Conservation (phyloP, 2,329 filamentous ascomycete genomes). For the Colletotrichum tabaci region DNA sequence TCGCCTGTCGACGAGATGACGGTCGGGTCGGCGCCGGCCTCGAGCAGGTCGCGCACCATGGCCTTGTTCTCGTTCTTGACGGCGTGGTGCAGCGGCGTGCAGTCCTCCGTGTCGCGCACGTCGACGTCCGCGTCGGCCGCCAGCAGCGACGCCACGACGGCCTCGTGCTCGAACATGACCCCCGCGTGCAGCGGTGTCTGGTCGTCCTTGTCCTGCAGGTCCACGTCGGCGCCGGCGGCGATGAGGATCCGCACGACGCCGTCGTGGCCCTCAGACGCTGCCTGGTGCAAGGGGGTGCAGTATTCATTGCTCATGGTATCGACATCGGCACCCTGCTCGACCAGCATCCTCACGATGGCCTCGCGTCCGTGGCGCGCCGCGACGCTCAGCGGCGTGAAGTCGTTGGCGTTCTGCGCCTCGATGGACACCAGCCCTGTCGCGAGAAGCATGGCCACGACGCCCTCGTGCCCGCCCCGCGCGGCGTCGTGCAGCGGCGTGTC, state of each 20-base stretch:
- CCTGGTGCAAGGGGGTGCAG: slow-evolving; percentile 43
- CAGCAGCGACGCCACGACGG: slow-evolving; percentile 37
- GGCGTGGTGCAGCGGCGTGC: slow-evolving; percentile 43
- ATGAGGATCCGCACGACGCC: slow-evolving; percentile 39
- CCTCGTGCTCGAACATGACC: slow-evolving; percentile 44
- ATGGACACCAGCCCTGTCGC: slow-evolving; percentile 40
- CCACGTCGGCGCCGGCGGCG: slow-evolving; percentile 43
- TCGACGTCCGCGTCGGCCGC: slow-evolving; percentile 40
- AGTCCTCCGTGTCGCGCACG: slow-evolving; percentile 41
- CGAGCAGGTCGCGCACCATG: slow-evolving; percentile 41
- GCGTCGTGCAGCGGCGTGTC: slow-evolving; percentile 43
- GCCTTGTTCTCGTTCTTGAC: slow-evolving; percentile 42
- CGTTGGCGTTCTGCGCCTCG: slow-evolving; percentile 41
- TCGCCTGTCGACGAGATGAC: slow-evolving; percentile 41
- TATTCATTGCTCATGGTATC: slow-evolving; percentile 41
- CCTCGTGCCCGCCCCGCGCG: slow-evolving; percentile 37
- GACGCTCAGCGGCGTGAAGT: slow-evolving; percentile 42
- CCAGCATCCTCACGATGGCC: slow-evolving; percentile 41
- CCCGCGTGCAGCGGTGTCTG: slow-evolving; percentile 43
- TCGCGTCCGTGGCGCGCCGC: slow-evolving; percentile 43
- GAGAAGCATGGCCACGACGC: slow-evolving; percentile 39
- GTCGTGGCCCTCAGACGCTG: slow-evolving; percentile 42
- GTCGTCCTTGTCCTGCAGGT: slow-evolving; percentile 41
- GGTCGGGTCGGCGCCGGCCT: slow-evolving; percentile 42
- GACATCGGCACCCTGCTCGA: slow-evolving; percentile 44